These are phyloP conservation scores for Populus euphratica DNA, from an alignment of 345 rosid species.

Conservation along the genomic window DNA sequence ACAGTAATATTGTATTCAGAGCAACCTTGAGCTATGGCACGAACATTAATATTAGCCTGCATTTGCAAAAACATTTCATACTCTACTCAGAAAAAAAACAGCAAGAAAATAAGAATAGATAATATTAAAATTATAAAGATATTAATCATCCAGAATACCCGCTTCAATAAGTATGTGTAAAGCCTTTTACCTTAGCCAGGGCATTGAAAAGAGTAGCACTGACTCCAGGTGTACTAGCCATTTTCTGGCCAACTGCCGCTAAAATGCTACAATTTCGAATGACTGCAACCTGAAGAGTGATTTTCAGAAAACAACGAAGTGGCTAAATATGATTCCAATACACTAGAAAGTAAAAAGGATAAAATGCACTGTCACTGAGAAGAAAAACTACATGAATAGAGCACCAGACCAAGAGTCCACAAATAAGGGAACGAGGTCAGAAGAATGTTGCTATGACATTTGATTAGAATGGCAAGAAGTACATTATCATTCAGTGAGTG, in stretches of 20 bases:
- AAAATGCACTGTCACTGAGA: neutral
- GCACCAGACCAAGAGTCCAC: neutral
- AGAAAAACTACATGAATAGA: neutral
- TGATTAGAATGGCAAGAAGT: neutral
- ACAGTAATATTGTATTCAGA: constrained; percentile 95
- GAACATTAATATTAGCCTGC: constrained; percentile 94
- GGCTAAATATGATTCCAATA: constrained; percentile 6
- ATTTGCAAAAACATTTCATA: constrained; percentile 12
- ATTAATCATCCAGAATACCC: neutral
- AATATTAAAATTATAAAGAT: neutral
- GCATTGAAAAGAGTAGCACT: constrained; percentile 97
- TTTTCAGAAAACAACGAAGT: constrained; percentile 13
- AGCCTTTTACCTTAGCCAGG: constrained; percentile 68
- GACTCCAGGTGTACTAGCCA: constrained; percentile 99
- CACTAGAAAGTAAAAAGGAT: neutral
- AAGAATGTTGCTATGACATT: neutral
- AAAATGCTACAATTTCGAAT: constrained; percentile 90
- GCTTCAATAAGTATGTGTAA: neutral
- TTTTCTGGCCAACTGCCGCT: constrained; percentile 97
- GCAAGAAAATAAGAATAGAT: neutral
- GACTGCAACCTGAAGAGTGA: constrained; percentile 57
- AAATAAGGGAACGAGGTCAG: neutral
- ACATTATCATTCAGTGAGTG: neutral
- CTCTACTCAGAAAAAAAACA: neutral
- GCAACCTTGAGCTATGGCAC: constrained; percentile 99